Base-by-base conservation (phyloP, 2,329 filamentous ascomycete genomes). In the Xenoacremonium recifei region DNA sequence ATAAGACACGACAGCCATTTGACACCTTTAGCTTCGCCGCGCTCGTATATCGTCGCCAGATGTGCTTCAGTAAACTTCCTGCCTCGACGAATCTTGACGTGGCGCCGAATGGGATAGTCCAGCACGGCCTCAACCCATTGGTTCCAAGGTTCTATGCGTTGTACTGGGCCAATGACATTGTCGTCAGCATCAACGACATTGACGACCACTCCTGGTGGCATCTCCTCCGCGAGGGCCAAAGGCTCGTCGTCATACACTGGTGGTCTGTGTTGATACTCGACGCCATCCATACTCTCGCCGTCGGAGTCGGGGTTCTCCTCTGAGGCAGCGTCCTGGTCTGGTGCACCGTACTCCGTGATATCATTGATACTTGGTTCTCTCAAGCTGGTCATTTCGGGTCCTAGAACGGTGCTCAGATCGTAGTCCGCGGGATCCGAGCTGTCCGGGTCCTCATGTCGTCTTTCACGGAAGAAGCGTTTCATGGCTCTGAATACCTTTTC, bases 1-100 rank as follows among this genome's bases (percentile, higher is more conserved):
- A 76, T 73, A 64, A 74, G 72, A 42, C 69, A 70, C 11, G 69
- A 67, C 6, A 74, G 49, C 71, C 71, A 76, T 48, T 70, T 73
- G 36, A 68, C 62, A 1, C 63, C 65, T 48, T 72, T 71, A 3
- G 54, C 56, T 34, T 72, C 68, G n/a, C 57, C 60, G 6, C 66
- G 62, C 11, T 69, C 66, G 39, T 71, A 69, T 25, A 75, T 69
- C 20, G 53, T 61, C 3, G 64, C 59, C 7, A 74, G 60, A 6
- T 68, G 62, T 3, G 65, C 55, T 3, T 59, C 49, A 10, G 62
- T 67, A 40, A 75, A 71, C n/a, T 64, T 67, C 15, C 69, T 58
- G 11, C 67, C 66, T 4, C 57, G 57, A 1, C 72, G 71, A 19
- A 75, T 67, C 43, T 64, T 65, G 39, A 74, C 65, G 1, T 53